These are phyloP conservation scores for Naganishia sp. DNA, from an alignment of 1,284 basidiomycete species.

Conservation along the genomic window DNA sequence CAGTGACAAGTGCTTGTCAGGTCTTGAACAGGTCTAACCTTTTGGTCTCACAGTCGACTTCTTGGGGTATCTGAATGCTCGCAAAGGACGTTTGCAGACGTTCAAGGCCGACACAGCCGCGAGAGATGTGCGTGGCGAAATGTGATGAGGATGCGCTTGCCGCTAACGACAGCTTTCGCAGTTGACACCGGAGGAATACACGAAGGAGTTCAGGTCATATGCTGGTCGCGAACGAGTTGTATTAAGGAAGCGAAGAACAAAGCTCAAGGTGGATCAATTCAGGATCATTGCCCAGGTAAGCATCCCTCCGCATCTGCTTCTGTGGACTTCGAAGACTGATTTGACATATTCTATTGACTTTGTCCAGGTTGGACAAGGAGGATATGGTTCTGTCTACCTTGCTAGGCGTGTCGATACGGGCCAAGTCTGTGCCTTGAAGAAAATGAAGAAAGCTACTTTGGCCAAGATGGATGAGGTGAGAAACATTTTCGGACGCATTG, in stretches of 20 bases:
- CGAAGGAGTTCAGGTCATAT: slow-evolving; percentile 84
- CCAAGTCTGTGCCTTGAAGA: slow-evolving; percentile 92
- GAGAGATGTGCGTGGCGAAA: slow-evolving; percentile 59
- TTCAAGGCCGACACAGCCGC: slow-evolving; percentile 80
- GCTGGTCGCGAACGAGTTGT: slow-evolving; percentile 86
- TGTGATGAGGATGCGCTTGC: neutral
- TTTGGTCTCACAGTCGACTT: slow-evolving; percentile 62
- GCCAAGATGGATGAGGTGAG: slow-evolving; percentile 89
- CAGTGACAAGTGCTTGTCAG: slow-evolving; percentile 15
- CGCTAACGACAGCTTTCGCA: slow-evolving; percentile 25
- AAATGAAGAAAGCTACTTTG: slow-evolving; percentile 88
- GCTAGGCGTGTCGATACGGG: slow-evolving; percentile 87
- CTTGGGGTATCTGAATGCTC: slow-evolving; percentile 78
- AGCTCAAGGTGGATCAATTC: slow-evolving; percentile 84
- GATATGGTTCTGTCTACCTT: slow-evolving; percentile 92
- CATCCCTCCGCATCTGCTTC: too few relatives aligned
- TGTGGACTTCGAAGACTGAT: neutral
- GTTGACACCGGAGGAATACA: slow-evolving; percentile 63
- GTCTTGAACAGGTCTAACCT: slow-evolving; percentile 28
- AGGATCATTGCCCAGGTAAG: slow-evolving; percentile 80
- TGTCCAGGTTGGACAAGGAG: slow-evolving; percentile 78
- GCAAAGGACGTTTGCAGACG: slow-evolving; percentile 74
- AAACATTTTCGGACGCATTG: neutral
- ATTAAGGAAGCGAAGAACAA: slow-evolving; percentile 80
- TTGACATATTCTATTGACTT: neutral